Evolutionary conservation across 768 basidiomycete genomes (phyloP).

Genomic region (Vararia minispora): DNA sequence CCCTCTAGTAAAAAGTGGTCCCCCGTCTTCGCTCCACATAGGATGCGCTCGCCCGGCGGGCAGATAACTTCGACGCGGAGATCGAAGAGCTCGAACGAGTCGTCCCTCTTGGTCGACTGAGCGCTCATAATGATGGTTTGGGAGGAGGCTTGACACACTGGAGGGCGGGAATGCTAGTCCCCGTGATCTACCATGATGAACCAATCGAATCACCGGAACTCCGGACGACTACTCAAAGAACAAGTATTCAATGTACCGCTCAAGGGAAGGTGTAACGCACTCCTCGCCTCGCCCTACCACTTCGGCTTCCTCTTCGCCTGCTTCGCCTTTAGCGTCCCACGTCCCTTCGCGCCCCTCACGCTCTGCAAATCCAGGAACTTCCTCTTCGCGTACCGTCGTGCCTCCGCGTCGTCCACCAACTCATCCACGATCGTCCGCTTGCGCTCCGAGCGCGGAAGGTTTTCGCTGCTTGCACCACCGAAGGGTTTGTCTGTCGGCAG

Average conservation of each 20-base stretch:
- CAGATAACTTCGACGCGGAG: conserved; percentile 53
- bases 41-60: conserved; percentile 40
- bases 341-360: conserved; percentile 56
- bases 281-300: conserved; percentile 44
- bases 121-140: too few species aligned
- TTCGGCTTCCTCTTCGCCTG: conserved; percentile 52
- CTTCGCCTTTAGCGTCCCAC: conserved; percentile 57
- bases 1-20: conserved; percentile 55
- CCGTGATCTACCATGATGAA: too few species aligned
- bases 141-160: too few species aligned
- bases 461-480: conserved; percentile 55
- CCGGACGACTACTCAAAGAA: too few species aligned
- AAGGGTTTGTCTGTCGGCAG: conserved; percentile 62
- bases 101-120: too few species aligned
- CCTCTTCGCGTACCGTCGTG: conserved; percentile 80
- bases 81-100: conserved; percentile 51
- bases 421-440: conserved; percentile 85
- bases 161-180: too few species aligned
- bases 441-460: conserved; percentile 55
- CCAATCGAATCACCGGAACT: too few species aligned
- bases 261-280: too few species aligned
- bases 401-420: conserved; percentile 79
- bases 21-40: conserved; percentile 55
- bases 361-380: conserved; percentile 76
- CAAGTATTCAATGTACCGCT: too few species aligned